Percentiles rank a stretch among this genome's conserved stretches.
Conservation (phyloP, 2,329 filamentous ascomycete species). For the Ceratocystiopsis minuta region DNA sequence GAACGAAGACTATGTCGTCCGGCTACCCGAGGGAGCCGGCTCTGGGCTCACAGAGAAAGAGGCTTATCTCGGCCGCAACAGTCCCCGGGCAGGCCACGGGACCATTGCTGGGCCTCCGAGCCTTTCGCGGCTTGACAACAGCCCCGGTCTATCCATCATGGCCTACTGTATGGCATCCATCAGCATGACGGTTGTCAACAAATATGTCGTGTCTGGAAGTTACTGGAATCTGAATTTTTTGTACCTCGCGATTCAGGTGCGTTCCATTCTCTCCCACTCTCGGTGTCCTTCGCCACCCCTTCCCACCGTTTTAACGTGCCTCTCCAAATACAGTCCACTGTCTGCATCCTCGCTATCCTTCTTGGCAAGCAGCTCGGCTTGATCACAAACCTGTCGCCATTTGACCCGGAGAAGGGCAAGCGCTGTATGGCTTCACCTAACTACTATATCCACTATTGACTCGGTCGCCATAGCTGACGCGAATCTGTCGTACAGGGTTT, state of each 20-base stretch:
- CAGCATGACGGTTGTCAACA: conserved; percentile 98
- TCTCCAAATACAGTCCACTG: conserved; percentile 53
- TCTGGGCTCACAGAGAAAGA: conserved; percentile 23
- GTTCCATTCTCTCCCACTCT: conserved; percentile 15
- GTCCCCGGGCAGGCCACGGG: conserved; percentile 19
- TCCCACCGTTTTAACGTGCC: background rate
- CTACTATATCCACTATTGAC: too few relatives aligned
- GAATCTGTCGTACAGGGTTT: conserved; percentile 47
- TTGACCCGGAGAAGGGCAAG: conserved; percentile 75
- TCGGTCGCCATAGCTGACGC: background rate
- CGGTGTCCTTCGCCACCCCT: background rate
- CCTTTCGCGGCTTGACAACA: conserved; percentile 46
- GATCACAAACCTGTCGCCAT: conserved; percentile 65
- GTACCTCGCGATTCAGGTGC: conserved; percentile 79
- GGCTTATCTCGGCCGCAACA: conserved; percentile 28
- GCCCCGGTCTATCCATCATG: conserved; percentile 61
- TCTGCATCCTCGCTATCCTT: conserved; percentile 74
- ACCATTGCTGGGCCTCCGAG: conserved; percentile 11
- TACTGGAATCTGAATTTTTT: conserved; percentile 96
- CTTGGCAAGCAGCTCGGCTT: conserved; percentile 63
- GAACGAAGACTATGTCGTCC: conserved; percentile 62
- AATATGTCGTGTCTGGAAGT: conserved; percentile 83
- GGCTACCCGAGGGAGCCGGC: conserved; percentile 40
- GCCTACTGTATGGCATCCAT: conserved; percentile 94
- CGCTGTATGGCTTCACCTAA: conserved; percentile 48